These are phyloP conservation scores for Claviceps paspali DNA, from an alignment of 2,329 filamentous ascomycete species.

Conservation along the genomic window DNA sequence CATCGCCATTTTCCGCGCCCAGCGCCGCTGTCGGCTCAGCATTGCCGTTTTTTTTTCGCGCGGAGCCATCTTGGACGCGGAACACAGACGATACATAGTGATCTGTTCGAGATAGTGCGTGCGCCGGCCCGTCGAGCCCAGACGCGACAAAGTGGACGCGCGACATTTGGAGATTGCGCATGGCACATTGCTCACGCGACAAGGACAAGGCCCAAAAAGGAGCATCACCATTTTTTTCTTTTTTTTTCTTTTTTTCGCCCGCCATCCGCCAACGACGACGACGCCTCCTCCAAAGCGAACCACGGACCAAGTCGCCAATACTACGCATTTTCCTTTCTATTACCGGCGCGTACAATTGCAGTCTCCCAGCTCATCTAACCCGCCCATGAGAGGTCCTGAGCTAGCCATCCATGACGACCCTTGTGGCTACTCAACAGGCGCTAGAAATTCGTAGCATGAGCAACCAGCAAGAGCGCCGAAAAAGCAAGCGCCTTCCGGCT, in stretches of 20 bases:
- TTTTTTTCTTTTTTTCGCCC: too few species aligned
- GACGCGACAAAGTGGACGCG: constrained; percentile 7
- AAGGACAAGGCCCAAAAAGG: too few species aligned
- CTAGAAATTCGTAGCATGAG: constrained; percentile 55
- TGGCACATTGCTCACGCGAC: neutral
- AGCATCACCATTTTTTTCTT: too few species aligned
- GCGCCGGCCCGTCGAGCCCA: constrained; percentile 4
- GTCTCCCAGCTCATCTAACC: too few species aligned
- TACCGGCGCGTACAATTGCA: too few species aligned
- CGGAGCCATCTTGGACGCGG: neutral
- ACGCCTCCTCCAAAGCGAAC: too few species aligned
- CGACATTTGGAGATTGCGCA: too few species aligned
- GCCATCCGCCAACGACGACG: too few species aligned
- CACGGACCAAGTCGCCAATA: neutral
- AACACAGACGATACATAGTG: neutral
- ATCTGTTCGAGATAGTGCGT: neutral
- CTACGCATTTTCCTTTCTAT: too few species aligned
- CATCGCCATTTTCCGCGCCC: constrained; percentile 5
- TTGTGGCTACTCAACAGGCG: constrained; percentile 48
- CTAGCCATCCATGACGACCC: constrained; percentile 53
- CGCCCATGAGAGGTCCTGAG: constrained; percentile 9
- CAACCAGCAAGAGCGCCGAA: constrained; percentile 45
- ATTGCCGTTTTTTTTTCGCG: neutral
- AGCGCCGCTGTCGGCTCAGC: neutral
- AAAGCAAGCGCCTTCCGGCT: constrained; percentile 45